These are phyloP conservation scores for Tetrahymena borealis DNA, from an alignment of 73 alveolate species.

Conservation along the genomic window DNA sequence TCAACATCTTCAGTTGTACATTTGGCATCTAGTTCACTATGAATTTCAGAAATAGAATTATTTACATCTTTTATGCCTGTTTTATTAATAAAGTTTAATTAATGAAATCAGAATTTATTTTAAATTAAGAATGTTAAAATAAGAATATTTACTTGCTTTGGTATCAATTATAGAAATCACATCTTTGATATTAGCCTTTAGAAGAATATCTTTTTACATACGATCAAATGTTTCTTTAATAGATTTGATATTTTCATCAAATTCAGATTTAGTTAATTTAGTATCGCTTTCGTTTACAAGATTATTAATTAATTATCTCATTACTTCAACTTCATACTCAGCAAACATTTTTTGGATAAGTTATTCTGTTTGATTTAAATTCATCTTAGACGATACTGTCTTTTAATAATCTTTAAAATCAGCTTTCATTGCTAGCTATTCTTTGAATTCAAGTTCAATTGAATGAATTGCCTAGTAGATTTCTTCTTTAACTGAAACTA, in stretches of 20 bases:
- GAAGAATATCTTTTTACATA: slow-evolving; percentile 25
- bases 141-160: slow-evolving; percentile 34
- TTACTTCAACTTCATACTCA: not conserved
- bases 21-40: not conserved
- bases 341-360: not conserved
- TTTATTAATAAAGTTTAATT: not conserved
- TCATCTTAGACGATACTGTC: not conserved
- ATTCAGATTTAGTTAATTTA: slow-evolving; percentile 2
- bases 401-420: not conserved
- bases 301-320: not conserved
- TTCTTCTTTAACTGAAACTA: not conserved
- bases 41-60: not conserved
- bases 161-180: slow-evolving; percentile 18
- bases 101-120: not conserved
- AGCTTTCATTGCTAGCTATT: not conserved
- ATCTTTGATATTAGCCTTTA: slow-evolving; percentile 30
- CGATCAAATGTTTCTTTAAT: slow-evolving; percentile 37
- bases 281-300: not conserved
- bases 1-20: not conserved
- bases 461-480: not conserved
- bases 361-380: not conserved
- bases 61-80: not conserved
- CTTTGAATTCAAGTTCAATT: not conserved
- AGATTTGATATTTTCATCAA: slow-evolving; percentile 23
- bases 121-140: not conserved